Conservation (phyloP, 805 yeast genomes). For the Candida jianshihensis region DNA sequence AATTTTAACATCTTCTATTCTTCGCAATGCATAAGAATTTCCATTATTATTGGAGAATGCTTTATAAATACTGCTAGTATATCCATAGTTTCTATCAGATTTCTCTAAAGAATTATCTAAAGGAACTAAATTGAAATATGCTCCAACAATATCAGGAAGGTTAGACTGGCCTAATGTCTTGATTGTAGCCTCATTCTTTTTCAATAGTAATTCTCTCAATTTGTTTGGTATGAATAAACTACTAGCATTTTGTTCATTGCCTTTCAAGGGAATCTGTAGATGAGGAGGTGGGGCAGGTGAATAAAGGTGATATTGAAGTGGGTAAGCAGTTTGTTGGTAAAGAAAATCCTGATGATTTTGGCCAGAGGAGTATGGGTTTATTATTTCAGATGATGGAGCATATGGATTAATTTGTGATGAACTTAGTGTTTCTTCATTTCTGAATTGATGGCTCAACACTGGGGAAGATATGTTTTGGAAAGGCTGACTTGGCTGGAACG, state of each 20-base stretch:
- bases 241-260: slow-evolving; percentile 65
- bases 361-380: slow-evolving; percentile 7
- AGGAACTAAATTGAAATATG: slow-evolving; percentile 81
- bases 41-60: slow-evolving; percentile 79
- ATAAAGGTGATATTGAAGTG: slow-evolving; percentile 77
- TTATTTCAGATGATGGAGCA: slow-evolving; percentile 6
- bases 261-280: slow-evolving; percentile 47
- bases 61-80: slow-evolving; percentile 62
- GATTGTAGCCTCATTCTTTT: slow-evolving; percentile 74
- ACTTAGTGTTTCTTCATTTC: neutral
- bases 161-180: slow-evolving; percentile 53
- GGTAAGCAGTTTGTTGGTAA: slow-evolving; percentile 29
- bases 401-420: slow-evolving; percentile 14
- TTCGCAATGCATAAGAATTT: slow-evolving; percentile 63
- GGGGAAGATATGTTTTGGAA: too few species aligned
- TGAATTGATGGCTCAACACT: slow-evolving; percentile 4
- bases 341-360: slow-evolving; percentile 10
- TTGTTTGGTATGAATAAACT: slow-evolving; percentile 67
- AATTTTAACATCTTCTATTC: slow-evolving; percentile 56
- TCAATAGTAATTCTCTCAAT: slow-evolving; percentile 62
- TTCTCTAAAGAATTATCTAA: slow-evolving; percentile 47
- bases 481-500: slow-evolving; percentile 25
- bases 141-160: slow-evolving; percentile 72
- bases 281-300: slow-evolving; percentile 87
- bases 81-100: slow-evolving; percentile 36